Conservation (phyloP, 345 rosid genomes). For the Laguncularia racemosa region DNA sequence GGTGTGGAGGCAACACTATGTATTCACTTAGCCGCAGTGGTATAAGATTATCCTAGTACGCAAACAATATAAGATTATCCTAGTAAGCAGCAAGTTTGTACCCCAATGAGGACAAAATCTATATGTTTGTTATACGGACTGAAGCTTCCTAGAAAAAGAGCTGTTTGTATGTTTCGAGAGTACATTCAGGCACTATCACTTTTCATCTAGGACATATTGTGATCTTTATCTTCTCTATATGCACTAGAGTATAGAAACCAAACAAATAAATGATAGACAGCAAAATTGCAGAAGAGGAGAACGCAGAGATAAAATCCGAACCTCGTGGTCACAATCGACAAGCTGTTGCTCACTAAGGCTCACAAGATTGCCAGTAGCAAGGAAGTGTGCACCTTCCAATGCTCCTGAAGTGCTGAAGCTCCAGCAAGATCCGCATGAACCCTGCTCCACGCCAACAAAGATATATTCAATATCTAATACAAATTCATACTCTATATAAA, state of each 20-base stretch:
- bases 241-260: too few relatives aligned
- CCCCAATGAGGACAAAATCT: too few relatives aligned
- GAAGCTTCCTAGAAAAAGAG: too few relatives aligned
- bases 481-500: neutral
- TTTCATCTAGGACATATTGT: neutral
- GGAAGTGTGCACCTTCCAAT: constrained; percentile 79
- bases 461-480: neutral
- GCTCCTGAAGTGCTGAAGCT: constrained; percentile 93
- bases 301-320: constrained; percentile 8
- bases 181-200: too few relatives aligned
- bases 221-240: neutral
- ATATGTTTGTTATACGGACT: too few relatives aligned
- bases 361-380: constrained; percentile 72
- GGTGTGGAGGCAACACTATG: too few relatives aligned
- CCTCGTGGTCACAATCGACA: constrained; percentile 97
- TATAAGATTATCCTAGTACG: too few relatives aligned
- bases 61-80: too few relatives aligned
- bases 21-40: too few relatives aligned
- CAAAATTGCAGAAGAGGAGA: neutral
- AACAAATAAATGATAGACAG: neutral
- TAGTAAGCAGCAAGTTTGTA: too few relatives aligned
- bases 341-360: constrained; percentile 97
- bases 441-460: constrained; percentile 30
- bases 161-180: too few relatives aligned
- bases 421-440: constrained; percentile 96